A percentile compares a stretch with the other conserved stretches of the same genome.
Evolutionary conservation across 495 filamentous ascomycete species (phyloP).

Genomic region (Hypoxylon fragiforme): DNA sequence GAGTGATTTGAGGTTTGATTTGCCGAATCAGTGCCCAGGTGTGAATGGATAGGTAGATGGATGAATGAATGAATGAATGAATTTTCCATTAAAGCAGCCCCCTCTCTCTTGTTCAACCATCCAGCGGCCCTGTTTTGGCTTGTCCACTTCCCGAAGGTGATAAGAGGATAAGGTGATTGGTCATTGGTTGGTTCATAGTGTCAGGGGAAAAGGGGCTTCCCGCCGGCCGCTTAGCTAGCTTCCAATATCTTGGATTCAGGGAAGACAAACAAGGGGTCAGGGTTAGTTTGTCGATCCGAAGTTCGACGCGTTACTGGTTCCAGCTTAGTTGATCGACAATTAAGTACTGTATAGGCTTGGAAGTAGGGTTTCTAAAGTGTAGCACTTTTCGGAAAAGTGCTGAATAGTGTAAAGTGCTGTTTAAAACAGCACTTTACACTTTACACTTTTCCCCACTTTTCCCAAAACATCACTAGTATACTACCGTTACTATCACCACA

Average conservation of each 20-base stretch:
- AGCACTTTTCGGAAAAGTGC: not conserved
- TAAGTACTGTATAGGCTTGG: not conserved
- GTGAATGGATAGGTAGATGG: not conserved
- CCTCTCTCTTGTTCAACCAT: conserved; percentile 21
- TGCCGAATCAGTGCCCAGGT: conserved; percentile 7
- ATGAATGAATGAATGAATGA: conserved; percentile 8
- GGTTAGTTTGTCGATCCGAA: conserved; percentile 23
- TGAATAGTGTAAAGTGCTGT: not conserved
- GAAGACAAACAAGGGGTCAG: conserved; percentile 16
- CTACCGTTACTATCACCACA: no score
- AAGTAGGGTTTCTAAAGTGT: not conserved
- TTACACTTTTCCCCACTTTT: no score
- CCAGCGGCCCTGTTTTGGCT: conserved; percentile 2
- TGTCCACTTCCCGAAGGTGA: conserved; percentile 8
- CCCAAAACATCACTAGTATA: no score
- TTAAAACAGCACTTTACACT: no score
- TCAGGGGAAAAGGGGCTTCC: conserved; percentile 16
- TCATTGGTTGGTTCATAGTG: not conserved
- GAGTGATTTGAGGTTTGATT: conserved; percentile 18
- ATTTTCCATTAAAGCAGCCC: no score
- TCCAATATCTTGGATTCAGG: conserved; percentile 3
- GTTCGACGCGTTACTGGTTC: conserved; percentile 29
- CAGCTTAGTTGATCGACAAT: conserved; percentile 26
- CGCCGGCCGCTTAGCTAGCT: conserved; percentile 2
- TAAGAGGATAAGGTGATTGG: no score